Evolutionary conservation across 768 basidiomycete genomes (phyloP).

Genomic region (Rhizopogon rudus): DNA sequence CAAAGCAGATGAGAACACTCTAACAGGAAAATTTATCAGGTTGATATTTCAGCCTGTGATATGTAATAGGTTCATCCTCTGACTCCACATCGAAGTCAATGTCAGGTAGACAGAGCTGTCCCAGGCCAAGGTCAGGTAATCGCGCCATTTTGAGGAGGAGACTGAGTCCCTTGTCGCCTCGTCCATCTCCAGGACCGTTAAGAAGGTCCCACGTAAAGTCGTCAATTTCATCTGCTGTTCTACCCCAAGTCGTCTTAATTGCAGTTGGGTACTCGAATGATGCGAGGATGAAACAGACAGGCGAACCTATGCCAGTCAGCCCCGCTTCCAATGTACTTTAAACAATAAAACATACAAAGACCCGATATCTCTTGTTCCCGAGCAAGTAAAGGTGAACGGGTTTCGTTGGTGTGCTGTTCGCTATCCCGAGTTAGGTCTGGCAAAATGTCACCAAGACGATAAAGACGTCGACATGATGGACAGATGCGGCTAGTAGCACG

Average conservation of each 20-base stretch:
- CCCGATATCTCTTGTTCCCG: slow-evolving; percentile 73
- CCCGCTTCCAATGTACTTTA: neutral
- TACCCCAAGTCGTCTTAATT: slow-evolving; percentile 67
- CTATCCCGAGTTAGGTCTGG: slow-evolving; percentile 38
- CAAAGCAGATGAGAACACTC: neutral
- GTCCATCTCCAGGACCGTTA: slow-evolving; percentile 34
- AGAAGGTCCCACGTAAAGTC: slow-evolving; percentile 60
- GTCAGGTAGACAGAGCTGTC: slow-evolving; percentile 43
- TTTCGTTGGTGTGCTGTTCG: slow-evolving; percentile 11
- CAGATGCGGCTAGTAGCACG: slow-evolving; percentile 66
- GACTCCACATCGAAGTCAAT: slow-evolving; percentile 19
- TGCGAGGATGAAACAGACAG: slow-evolving; percentile 72
- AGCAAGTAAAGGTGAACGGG: slow-evolving; percentile 34
- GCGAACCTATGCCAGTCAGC: slow-evolving; percentile 50
- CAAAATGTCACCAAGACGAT: slow-evolving; percentile 62
- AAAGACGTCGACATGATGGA: slow-evolving; percentile 72
- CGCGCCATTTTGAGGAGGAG: slow-evolving; percentile 76
- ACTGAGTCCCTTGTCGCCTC: slow-evolving; percentile 40
- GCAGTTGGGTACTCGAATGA: slow-evolving; percentile 59
- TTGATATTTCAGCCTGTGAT: neutral
- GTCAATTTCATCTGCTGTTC: slow-evolving; percentile 62
- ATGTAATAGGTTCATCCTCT: slow-evolving; percentile 5
- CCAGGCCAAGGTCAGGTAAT: slow-evolving; percentile 67
- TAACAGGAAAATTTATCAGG: neutral
- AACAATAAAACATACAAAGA: slow-evolving; percentile 48